These are phyloP conservation scores for Sclerotinia trifoliorum DNA, from an alignment of 2,329 filamentous ascomycete species.

Conservation along the genomic window DNA sequence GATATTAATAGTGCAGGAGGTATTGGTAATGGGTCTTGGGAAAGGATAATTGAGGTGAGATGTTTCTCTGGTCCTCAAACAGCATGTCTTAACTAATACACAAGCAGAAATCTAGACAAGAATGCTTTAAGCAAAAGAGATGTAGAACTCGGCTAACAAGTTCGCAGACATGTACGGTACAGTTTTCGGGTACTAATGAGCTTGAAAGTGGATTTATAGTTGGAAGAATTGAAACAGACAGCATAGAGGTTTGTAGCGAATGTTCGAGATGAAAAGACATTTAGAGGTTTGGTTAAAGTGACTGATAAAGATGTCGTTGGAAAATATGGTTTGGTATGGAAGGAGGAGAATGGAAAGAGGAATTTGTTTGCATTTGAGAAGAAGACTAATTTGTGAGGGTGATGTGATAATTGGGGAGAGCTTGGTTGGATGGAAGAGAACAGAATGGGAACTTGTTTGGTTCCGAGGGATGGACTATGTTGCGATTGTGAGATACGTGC, in stretches of 20 bases:
- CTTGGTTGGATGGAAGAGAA: constrained; percentile 43
- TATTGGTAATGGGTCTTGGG: constrained; percentile 43
- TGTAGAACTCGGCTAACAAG: background rate
- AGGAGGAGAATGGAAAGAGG: constrained; percentile 36
- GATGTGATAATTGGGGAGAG: constrained; percentile 51
- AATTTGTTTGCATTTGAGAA: constrained; percentile 43
- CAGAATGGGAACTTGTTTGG: constrained; percentile 42
- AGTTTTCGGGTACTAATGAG: constrained; percentile 52
- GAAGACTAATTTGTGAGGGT: constrained; percentile 21
- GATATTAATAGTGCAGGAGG: background rate
- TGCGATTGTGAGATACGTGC: background rate
- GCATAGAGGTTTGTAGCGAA: constrained; percentile 57
- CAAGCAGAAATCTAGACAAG: background rate
- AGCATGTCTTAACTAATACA: background rate
- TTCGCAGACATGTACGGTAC: constrained; percentile 58
- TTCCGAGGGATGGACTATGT: constrained; percentile 26
- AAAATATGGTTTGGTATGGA: constrained; percentile 46
- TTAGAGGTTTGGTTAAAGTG: constrained; percentile 46
- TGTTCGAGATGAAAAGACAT: constrained; percentile 50
- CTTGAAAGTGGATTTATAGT: constrained; percentile 52
- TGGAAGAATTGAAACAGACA: constrained; percentile 48
- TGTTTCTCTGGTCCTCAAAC: background rate
- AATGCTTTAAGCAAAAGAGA: background rate
- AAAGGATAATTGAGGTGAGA: constrained; percentile 53
- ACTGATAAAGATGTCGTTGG: constrained; percentile 49